Conservation (phyloP, 306 rosid genomes). For the Cicer bijugum region DNA sequence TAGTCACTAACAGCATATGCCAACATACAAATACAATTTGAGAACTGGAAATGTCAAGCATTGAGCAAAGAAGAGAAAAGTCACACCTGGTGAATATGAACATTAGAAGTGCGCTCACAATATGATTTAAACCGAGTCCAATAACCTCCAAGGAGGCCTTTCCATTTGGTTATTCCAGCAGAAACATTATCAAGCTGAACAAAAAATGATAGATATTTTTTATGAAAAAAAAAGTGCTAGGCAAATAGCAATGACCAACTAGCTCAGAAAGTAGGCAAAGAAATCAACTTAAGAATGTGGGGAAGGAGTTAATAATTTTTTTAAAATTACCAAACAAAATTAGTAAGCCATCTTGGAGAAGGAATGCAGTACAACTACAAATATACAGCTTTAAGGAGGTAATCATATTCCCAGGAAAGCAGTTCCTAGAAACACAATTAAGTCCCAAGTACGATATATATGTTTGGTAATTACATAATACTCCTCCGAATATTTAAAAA, state of each 20-base stretch:
- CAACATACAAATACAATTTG: slow-evolving; percentile 20
- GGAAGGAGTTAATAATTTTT: slow-evolving; percentile 15
- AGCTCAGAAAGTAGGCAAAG: slow-evolving; percentile 5
- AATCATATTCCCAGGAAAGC: background rate
- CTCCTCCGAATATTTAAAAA: background rate
- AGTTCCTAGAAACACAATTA: background rate
- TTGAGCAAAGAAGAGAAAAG: slow-evolving; percentile 32
- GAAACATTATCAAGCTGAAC: slow-evolving; percentile 95
- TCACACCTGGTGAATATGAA: slow-evolving; percentile 86
- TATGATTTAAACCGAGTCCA: slow-evolving; percentile 92
- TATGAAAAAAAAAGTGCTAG: background rate
- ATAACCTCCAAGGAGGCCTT: slow-evolving; percentile 91
- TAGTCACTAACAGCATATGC: slow-evolving; percentile 11
- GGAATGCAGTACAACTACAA: background rate
- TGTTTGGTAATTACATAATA: background rate
- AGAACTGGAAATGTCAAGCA: slow-evolving; percentile 33
- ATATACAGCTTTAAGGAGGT: background rate
- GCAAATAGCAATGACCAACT: slow-evolving; percentile 35
- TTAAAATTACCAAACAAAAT: too few species aligned
- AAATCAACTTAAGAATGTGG: background rate
- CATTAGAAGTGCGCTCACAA: slow-evolving; percentile 68
- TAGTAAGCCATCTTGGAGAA: background rate
- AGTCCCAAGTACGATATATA: background rate
- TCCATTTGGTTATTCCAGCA: slow-evolving; percentile 96
- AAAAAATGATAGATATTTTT: slow-evolving; percentile 34